These are phyloP conservation scores for Cryomyces minteri DNA, from an alignment of 495 filamentous ascomycete genomes.

Conservation along the genomic window DNA sequence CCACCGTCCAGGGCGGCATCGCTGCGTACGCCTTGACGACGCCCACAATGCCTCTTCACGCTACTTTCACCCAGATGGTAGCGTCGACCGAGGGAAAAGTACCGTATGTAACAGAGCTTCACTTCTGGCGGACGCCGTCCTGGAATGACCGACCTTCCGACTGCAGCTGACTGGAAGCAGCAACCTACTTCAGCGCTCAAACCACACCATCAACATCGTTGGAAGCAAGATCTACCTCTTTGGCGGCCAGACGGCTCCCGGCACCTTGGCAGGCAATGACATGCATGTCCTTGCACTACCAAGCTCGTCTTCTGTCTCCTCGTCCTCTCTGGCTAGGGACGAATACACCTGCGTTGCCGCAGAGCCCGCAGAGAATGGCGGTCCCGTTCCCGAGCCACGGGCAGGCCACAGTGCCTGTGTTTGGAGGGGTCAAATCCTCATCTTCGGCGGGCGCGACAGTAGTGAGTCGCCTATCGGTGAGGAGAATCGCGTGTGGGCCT, in stretches of 20 bases:
- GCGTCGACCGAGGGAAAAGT: constrained; percentile 6
- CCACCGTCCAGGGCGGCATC: constrained; percentile 4
- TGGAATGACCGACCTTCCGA: neutral
- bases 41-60: constrained; percentile 11
- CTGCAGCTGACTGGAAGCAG: neutral
- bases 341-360: constrained; percentile 23
- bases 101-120: neutral
- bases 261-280: constrained; percentile 25
- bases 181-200: constrained; percentile 13
- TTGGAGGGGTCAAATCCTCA: constrained; percentile 18
- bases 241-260: constrained; percentile 24
- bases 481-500: constrained; percentile 27
- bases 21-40: constrained; percentile 7
- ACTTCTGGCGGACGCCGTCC: neutral
- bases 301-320: constrained; percentile 2
- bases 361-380: constrained; percentile 4
- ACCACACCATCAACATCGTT: constrained; percentile 29
- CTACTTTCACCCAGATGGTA: constrained; percentile 7
- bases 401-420: constrained; percentile 25
- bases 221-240: constrained; percentile 31
- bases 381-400: constrained; percentile 20
- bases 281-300: constrained; percentile 28
- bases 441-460: constrained; percentile 27
- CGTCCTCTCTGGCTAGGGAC: constrained; percentile 3
- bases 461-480: constrained; percentile 22